Conservation (phyloP, 1,284 basidiomycete species). For the Quambalaria eucalypti region DNA sequence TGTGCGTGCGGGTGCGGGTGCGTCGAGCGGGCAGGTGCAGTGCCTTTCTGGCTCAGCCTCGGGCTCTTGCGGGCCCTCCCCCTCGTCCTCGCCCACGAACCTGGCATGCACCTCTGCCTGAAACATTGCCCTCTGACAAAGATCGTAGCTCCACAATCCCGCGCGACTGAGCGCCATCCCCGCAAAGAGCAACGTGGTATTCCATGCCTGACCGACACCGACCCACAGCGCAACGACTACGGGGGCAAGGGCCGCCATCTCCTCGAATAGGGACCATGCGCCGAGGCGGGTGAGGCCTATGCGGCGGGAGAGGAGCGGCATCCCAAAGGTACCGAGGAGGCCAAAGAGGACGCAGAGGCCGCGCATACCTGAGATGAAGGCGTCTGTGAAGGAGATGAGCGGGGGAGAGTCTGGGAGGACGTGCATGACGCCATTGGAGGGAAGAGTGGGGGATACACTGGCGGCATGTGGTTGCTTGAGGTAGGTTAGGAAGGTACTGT, state of each 20-base stretch:
- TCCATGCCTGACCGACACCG: constrained; percentile 25
- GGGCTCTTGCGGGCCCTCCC: constrained; percentile 14
- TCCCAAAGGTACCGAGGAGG: constrained; percentile 51
- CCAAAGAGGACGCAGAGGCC: constrained; percentile 52
- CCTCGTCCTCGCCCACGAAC: too few relatives aligned
- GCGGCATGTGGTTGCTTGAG: constrained; percentile 16
- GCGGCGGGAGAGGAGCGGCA: constrained; percentile 49
- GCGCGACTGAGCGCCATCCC: constrained; percentile 54
- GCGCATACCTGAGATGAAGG: constrained; percentile 56
- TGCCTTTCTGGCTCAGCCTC: constrained; percentile 27
- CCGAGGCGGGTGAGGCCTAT: constrained; percentile 53
- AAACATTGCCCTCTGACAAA: constrained; percentile 52
- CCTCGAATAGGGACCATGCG: constrained; percentile 37
- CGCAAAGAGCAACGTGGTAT: constrained; percentile 25
- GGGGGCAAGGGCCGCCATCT: constrained; percentile 21
- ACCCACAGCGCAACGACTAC: constrained; percentile 20
- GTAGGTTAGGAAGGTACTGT: constrained; percentile 33
- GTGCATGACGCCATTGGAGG: not conserved
- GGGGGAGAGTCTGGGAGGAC: not conserved
- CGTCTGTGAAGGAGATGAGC: constrained; percentile 40
- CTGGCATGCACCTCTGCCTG: constrained; percentile 17
- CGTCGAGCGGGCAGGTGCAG: constrained; percentile 31
- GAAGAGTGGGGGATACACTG: too few relatives aligned
- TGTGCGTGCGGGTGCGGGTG: not conserved
- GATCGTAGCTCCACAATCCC: constrained; percentile 55